A percentile compares a stretch with the other conserved stretches of the same genome.
These are phyloP conservation scores for Umbilicus rupestris DNA, from an alignment of 164 flowering plant genomes.

Conservation along the genomic window DNA sequence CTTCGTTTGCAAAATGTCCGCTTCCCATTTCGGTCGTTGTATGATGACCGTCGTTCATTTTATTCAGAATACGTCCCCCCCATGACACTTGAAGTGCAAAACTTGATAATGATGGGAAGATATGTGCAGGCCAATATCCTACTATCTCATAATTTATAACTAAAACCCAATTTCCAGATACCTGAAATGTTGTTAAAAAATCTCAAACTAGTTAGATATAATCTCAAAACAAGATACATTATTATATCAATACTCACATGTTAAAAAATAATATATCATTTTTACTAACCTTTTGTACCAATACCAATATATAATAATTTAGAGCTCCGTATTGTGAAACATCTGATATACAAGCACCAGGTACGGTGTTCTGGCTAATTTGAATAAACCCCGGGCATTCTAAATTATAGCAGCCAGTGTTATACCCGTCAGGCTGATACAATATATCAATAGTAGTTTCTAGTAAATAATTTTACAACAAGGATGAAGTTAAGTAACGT, in stretches of 20 bases:
- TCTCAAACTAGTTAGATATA: too few species aligned
- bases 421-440: constrained; percentile 15
- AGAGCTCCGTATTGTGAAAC: neutral
- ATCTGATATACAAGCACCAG: neutral
- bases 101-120: neutral
- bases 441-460: neutral
- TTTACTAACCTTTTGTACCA: neutral
- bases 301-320: neutral
- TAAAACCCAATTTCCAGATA: constrained; percentile 5
- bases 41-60: neutral
- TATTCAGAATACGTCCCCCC: constrained; percentile 9
- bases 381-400: constrained; percentile 19
- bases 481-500: too few species aligned
- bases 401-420: constrained; percentile 16
- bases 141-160: neutral
- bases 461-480: too few species aligned
- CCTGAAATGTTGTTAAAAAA: neutral
- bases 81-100: neutral
- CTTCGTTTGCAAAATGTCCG: constrained; percentile 9
- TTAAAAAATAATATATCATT: too few species aligned
- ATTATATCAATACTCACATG: too few species aligned
- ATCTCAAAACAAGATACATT: too few species aligned
- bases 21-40: constrained; percentile 12
- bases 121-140: constrained; percentile 3
- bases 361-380: neutral